Evolutionary conservation across 169 alveolate genomes (phyloP).

Genomic region (Perkinsus olseni): DNA sequence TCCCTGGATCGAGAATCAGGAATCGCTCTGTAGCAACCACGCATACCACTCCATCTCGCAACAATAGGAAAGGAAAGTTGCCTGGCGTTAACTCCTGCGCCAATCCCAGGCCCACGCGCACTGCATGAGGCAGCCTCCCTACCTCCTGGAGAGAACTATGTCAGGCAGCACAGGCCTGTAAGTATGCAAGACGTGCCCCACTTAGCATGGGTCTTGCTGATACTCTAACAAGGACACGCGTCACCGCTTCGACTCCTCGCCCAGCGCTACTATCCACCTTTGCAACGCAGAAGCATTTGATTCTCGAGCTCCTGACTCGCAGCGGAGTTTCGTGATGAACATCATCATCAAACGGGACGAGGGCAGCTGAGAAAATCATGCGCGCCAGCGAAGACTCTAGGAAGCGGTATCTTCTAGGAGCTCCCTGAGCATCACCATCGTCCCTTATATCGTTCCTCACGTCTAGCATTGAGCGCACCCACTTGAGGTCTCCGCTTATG

Average conservation of each 20-base stretch:
- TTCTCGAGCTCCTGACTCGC: conserved; percentile 58
- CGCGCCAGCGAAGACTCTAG: neutral
- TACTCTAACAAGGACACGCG: conserved; percentile 66
- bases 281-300: neutral
- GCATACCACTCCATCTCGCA: too few species aligned
- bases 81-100: too few species aligned
- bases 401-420: too few species aligned
- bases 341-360: conserved; percentile 65
- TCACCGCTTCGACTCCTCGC: conserved; percentile 24
- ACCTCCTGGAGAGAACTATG: conserved; percentile 17
- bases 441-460: conserved; percentile 45
- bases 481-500: conserved; percentile 56
- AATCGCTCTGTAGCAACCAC: too few species aligned
- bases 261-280: conserved; percentile 12
- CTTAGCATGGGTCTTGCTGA: conserved; percentile 78
- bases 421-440: neutral
- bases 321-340: conserved; percentile 74
- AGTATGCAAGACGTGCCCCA: conserved; percentile 80
- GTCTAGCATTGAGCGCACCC: conserved; percentile 57
- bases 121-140: neutral
- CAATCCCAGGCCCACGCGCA: too few species aligned
- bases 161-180: conserved; percentile 69
- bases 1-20: too few species aligned
- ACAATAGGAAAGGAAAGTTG: too few species aligned
- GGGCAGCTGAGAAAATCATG: conserved; percentile 22